Evolutionary conservation across 148 eudicot genomes (phyloP).

Genomic region (Mesembryanthemum crystallinum): DNA sequence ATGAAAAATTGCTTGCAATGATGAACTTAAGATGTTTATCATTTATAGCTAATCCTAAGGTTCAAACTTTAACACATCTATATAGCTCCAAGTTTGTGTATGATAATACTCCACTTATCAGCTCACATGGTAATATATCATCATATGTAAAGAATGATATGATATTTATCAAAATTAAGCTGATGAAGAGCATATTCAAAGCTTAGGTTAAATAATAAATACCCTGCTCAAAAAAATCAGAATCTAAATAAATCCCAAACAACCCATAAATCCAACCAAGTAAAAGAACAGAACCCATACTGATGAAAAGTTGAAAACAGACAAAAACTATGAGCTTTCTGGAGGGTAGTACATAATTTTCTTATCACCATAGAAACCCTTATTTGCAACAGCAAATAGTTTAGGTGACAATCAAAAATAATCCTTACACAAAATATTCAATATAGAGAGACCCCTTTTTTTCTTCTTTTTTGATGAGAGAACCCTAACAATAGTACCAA

Average conservation of each 20-base stretch:
- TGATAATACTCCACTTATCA: not conserved
- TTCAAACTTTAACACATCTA: not conserved
- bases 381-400: not conserved
- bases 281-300: too few species aligned
- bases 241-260: too few species aligned
- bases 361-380: not conserved
- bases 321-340: too few species aligned
- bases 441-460: too few species aligned
- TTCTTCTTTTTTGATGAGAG: not conserved
- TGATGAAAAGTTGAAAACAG: not conserved
- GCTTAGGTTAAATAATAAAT: too few species aligned
- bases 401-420: not conserved
- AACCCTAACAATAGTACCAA: conserved; percentile 9
- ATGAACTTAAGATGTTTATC: conserved; percentile 12
- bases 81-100: not conserved
- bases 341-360: too few species aligned
- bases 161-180: not conserved
- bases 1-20: conserved; percentile 2
- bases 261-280: too few species aligned
- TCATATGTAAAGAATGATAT: not conserved
- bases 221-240: too few species aligned
- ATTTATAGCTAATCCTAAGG: conserved; percentile 5
- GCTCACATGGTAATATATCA: not conserved
- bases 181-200: too few species aligned
- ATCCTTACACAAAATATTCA: too few species aligned